These are phyloP conservation scores for Bruguiera gymnorhiza DNA, from an alignment of 345 rosid species.

Conservation along the genomic window DNA sequence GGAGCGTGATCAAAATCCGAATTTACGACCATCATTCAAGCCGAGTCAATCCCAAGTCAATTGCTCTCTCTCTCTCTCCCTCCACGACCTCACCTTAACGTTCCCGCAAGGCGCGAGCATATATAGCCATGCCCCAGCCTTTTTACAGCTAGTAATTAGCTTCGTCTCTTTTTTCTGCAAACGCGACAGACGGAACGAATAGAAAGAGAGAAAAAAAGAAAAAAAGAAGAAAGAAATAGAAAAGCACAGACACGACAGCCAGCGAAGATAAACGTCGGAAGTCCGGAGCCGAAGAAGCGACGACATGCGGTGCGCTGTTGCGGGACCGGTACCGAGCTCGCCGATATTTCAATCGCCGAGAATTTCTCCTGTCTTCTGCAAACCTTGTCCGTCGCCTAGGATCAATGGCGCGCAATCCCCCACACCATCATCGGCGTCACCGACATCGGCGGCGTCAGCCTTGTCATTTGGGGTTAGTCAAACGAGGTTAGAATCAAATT, in stretches of 20 bases:
- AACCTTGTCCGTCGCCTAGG: constrained; percentile 15
- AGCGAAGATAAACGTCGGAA: neutral
- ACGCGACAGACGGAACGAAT: too few species aligned
- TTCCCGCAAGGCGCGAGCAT: neutral
- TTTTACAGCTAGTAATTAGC: too few species aligned
- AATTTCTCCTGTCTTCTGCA: constrained; percentile 18
- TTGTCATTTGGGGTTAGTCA: neutral
- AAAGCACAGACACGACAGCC: neutral
- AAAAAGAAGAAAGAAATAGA: neutral
- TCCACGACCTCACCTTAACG: neutral
- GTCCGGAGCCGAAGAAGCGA: neutral
- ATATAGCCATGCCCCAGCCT: neutral
- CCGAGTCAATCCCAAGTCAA: constrained; percentile 15
- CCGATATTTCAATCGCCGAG: constrained; percentile 41
- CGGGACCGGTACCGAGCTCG: constrained; percentile 24
- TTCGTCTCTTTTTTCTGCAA: too few species aligned
- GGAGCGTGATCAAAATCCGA: neutral
- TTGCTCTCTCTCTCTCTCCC: neutral
- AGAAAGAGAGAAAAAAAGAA: neutral
- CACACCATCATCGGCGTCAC: constrained; percentile 5
- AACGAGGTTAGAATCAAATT: constrained; percentile 5
- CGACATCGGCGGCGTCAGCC: constrained; percentile 5
- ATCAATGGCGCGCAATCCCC: constrained; percentile 13
- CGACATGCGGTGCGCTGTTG: constrained; percentile 29
- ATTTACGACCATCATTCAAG: neutral